phyloP scores from a whole-genome alignment of 2,329 filamentous ascomycete genomes.

The Penicillium sp. region DNA sequence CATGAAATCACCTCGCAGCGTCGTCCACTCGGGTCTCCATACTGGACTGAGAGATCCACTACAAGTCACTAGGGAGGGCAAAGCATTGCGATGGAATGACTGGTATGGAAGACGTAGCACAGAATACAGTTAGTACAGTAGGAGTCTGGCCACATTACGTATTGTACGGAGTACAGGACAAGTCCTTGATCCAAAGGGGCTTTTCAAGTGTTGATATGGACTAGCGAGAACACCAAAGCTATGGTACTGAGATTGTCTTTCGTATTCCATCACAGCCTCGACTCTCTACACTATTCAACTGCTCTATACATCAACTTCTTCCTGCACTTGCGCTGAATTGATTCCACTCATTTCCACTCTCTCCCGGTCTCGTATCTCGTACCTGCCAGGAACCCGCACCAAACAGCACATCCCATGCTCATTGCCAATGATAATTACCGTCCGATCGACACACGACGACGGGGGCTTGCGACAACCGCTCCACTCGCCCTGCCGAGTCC shows the following conservation, averaged over 20 bases:
- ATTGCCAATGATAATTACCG: not conserved
- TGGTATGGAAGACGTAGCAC: not conserved
- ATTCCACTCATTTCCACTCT: not conserved
- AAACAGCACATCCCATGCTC: not conserved
- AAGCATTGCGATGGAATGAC: not conserved
- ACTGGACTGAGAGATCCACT: not conserved
- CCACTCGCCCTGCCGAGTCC: constrained; percentile 16
- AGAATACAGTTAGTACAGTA: not conserved
- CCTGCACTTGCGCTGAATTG: not conserved
- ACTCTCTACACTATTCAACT: not conserved
- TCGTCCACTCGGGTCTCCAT: not conserved
- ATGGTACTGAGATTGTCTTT: not conserved
- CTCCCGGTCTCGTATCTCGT: not conserved
- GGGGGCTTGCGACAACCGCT: constrained; percentile 18
- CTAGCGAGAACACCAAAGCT: not conserved
- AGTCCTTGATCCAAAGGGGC: not conserved
- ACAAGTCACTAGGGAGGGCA: not conserved
- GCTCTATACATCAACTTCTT: not conserved
- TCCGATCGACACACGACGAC: constrained; percentile 1
- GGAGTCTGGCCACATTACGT: not conserved
- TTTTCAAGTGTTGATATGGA: not conserved
- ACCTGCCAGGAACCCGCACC: not conserved
- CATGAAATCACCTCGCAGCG: not conserved
- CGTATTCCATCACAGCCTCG: too few relatives aligned
- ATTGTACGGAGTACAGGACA: not conserved